Percentiles rank a stretch among this genome's conserved stretches.
Evolutionary conservation across 139 green algal genomes (phyloP).

Genomic region (Diplosphaera chodatii): DNA sequence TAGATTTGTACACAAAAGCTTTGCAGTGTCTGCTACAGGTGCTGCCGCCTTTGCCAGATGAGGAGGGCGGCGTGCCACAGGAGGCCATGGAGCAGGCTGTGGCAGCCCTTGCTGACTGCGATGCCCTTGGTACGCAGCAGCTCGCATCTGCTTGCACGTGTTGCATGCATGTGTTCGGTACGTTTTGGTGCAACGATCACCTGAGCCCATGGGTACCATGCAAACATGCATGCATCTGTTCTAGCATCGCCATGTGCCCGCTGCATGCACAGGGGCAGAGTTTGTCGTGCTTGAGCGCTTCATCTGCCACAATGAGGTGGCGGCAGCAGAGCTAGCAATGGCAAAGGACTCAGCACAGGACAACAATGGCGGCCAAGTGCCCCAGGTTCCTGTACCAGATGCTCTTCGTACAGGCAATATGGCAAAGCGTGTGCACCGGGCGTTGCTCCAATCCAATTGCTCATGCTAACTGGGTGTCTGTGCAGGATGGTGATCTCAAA

Average conservation of each 20-base stretch:
- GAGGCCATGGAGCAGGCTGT: not conserved
- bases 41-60: not conserved
- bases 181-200: no score
- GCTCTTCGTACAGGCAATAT: no score
- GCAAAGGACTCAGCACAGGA: not conserved
- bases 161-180: no score
- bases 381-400: no score
- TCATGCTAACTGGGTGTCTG: not conserved
- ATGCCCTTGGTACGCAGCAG: not conserved
- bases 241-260: no score
- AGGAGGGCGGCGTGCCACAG: constrained; percentile 1
- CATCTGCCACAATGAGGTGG: constrained; percentile 23
- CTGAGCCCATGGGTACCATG: no score
- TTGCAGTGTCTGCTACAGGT: not conserved
- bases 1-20: no score
- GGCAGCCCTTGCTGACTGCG: not conserved
- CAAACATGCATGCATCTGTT: no score
- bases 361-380: no score
- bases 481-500: not conserved
- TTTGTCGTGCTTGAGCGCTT: constrained; percentile 27
- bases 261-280: constrained; percentile 8
- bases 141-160: no score
- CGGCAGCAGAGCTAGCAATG: constrained; percentile 20
- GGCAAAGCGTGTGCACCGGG: no score
- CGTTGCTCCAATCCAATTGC: no score